Evolutionary conservation across 805 yeast genomes (phyloP).

Genomic region (Pichia rugopelliculosa): DNA sequence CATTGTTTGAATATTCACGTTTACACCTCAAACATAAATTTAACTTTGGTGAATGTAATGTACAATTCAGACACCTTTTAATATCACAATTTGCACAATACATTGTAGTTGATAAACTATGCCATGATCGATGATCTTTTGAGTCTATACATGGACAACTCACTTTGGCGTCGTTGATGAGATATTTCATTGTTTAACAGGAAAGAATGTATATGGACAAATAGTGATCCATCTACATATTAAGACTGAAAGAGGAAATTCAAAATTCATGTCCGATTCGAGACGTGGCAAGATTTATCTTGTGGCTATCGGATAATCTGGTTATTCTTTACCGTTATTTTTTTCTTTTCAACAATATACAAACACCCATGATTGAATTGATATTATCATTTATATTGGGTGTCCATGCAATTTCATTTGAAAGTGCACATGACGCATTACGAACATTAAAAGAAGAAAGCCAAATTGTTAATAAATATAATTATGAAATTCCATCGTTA

Average conservation of each 20-base stretch:
- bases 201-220: not conserved
- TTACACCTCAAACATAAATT: constrained; percentile 4
- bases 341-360: not conserved
- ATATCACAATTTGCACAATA: constrained; percentile 26
- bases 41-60: constrained; percentile 8
- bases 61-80: constrained; percentile 25
- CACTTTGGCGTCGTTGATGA: constrained; percentile 4
- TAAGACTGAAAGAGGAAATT: not conserved
- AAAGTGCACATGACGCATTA: constrained; percentile 2
- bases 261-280: not conserved
- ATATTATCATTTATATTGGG: not conserved
- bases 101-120: constrained; percentile 13
- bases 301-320: not conserved
- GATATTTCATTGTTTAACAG: not conserved
- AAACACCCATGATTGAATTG: not conserved
- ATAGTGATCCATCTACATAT: too few species aligned
- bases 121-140: constrained; percentile 15
- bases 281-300: constrained; percentile 1
- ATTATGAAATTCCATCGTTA: not conserved
- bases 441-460: not conserved
- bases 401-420: not conserved
- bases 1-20: not conserved
- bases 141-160: constrained; percentile 5
- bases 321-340: too few species aligned
- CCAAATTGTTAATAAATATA: not conserved